A percentile compares a stretch with the other conserved stretches of the same genome.
Evolutionary conservation across 352 stramenopile species (phyloP).

Genomic region (Elongisporangium undulatum): DNA sequence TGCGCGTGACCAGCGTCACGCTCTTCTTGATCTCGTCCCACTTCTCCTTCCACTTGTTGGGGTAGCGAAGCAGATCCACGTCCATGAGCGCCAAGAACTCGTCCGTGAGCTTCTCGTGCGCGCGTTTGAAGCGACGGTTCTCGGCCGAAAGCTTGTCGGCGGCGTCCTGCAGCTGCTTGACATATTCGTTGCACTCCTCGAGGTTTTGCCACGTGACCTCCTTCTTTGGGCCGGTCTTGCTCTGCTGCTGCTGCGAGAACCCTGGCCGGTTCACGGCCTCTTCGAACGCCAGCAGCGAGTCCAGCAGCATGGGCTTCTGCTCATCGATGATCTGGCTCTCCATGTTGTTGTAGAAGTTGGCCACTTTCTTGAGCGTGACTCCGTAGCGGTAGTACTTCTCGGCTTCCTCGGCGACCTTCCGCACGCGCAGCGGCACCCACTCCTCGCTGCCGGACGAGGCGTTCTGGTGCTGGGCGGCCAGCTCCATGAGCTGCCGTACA

Average conservation of each 20-base stretch:
- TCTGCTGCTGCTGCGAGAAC: slow-evolving; percentile 26
- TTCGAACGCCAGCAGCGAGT: slow-evolving; percentile 91
- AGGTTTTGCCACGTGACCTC: slow-evolving; percentile 90
- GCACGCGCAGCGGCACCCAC: slow-evolving; percentile 67
- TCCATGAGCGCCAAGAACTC: slow-evolving; percentile 85
- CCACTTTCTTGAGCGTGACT: slow-evolving; percentile 94
- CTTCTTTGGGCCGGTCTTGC: slow-evolving; percentile 39
- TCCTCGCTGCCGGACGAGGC: slow-evolving; percentile 16
- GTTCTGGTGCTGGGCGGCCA: slow-evolving; percentile 33
- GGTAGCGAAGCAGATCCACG: slow-evolving; percentile 85
- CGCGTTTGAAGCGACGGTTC: slow-evolving; percentile 88
- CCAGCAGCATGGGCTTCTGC: slow-evolving; percentile 93
- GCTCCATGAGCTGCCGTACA: slow-evolving; percentile 89
- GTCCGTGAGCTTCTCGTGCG: slow-evolving; percentile 78
- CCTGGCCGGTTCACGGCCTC: slow-evolving; percentile 69
- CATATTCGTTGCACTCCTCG: slow-evolving; percentile 91
- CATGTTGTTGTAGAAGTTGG: slow-evolving; percentile 97
- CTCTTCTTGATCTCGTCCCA: slow-evolving; percentile 81
- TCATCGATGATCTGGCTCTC: slow-evolving; percentile 92
- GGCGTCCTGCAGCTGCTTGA: slow-evolving; percentile 88
- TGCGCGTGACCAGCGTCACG: slow-evolving; percentile 61
- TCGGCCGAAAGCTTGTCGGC: slow-evolving; percentile 86
- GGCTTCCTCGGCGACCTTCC: slow-evolving; percentile 74
- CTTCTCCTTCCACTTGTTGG: slow-evolving; percentile 84
- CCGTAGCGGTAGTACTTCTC: slow-evolving; percentile 94